Evolutionary conservation across 1,139 yeast genomes (phyloP), one percentile per base, ranked within the genome.

Genomic region (Nematodospora anomalae): DNA sequence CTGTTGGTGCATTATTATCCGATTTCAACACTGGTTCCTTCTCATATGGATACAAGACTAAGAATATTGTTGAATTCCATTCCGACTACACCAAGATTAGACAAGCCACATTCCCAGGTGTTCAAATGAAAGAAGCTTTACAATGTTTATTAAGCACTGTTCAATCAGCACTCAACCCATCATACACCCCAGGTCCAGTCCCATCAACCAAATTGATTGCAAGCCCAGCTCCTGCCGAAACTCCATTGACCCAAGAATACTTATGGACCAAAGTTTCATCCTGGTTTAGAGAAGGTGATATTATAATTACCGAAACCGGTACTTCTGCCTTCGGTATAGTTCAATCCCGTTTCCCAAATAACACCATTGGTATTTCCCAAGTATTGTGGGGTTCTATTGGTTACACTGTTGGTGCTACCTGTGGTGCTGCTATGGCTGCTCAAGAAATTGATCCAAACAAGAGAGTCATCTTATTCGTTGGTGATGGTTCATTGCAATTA

Each of bases 351-450:
- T 86, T 83, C 80, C 95, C 95, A 47, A 67, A 74, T 53, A 68
- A 81, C 59, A 73, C 83, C 32, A 65, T 77, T 48, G 95, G 95
- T 55, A 86, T 87, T 47, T 84, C 95, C 35, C 95, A 87, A 67
- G 94, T 86, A 31, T 71, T 87, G 55, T 87, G 94, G 90, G 96
- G 95, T 42, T 84, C 95, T 30, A 86, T 87, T 61, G 96, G 95
- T 56, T 87, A 72, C 72, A 79, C 95, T 25, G 87, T 85, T 32
- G 95, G 95, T 56, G 85, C 95, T 33, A 76, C 87, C 27, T 66
- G 82, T 44, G 96, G 96, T 64, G 95, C 95, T 26, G 83, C 83
- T 23, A 76, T 84, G 71, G 95, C 95, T 16, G 85, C 89, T 45
- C 79, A 79, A 55, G 95, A 87, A 61, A 55, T 81, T 37, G 82